Conservation (phyloP, 2,329 filamentous ascomycete species). For the Cadophora sp. region DNA sequence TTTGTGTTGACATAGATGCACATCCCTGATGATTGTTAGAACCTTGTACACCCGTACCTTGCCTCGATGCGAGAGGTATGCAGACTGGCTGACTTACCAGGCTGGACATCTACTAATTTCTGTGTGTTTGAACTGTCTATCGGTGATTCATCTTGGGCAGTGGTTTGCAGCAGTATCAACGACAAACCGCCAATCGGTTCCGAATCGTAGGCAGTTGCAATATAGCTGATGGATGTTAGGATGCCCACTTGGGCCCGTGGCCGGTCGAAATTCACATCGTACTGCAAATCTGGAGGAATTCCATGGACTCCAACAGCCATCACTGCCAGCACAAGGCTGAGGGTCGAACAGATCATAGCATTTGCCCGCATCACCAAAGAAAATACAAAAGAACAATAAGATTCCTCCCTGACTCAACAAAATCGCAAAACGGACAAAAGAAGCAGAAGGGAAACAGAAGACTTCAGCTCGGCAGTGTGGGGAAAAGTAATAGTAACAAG, state of each 20-base stretch:
- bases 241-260: too few relatives aligned
- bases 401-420: neutral
- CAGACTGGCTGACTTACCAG: neutral
- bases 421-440: constrained; percentile 18
- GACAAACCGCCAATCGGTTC: neutral
- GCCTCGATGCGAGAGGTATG: too few relatives aligned
- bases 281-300: too few relatives aligned
- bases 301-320: constrained; percentile 7
- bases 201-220: neutral
- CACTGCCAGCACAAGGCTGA: constrained; percentile 20
- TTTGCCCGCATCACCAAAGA: constrained; percentile 6
- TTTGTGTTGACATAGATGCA: too few relatives aligned
- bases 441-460: constrained; percentile 11
- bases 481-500: constrained; percentile 17
- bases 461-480: constrained; percentile 12
- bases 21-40: too few relatives aligned
- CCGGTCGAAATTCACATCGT: too few relatives aligned
- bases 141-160: neutral
- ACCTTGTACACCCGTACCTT: too few relatives aligned
- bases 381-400: neutral
- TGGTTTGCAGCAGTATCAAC: constrained; percentile 2
- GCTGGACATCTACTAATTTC: neutral
- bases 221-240: too few relatives aligned
- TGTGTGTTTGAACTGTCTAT: neutral
- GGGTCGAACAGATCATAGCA: constrained; percentile 13